phyloP scores from a whole-genome alignment of 805 yeast genomes.

The Candida caryicola region DNA sequence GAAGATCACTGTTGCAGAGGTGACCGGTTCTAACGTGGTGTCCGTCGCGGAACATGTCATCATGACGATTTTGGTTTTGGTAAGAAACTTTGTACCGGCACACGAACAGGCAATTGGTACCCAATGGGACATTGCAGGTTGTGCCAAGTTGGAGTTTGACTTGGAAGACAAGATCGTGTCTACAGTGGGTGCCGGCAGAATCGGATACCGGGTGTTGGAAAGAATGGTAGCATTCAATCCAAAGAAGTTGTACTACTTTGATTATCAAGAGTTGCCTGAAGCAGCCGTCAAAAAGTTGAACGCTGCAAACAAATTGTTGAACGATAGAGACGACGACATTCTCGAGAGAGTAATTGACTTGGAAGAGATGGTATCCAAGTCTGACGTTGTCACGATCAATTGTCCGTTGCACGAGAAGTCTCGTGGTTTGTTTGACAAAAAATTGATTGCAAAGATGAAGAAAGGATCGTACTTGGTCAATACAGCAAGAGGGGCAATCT shows the following conservation, averaged over 20 bases:
- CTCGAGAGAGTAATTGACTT: slow-evolving; percentile 57
- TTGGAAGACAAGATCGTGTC: slow-evolving; percentile 72
- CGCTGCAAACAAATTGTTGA: slow-evolving; percentile 33
- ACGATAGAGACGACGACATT: slow-evolving; percentile 56
- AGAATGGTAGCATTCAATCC: slow-evolving; percentile 72
- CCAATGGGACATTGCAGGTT: slow-evolving; percentile 71
- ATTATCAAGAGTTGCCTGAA: slow-evolving; percentile 64
- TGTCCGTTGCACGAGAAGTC: slow-evolving; percentile 74
- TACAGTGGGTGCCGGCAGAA: slow-evolving; percentile 82
- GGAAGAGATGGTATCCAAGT: slow-evolving; percentile 62
- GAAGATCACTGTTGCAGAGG: slow-evolving; percentile 69
- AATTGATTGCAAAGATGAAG: slow-evolving; percentile 49
- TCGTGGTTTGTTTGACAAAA: slow-evolving; percentile 63
- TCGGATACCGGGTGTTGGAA: slow-evolving; percentile 73
- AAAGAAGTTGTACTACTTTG: slow-evolving; percentile 68
- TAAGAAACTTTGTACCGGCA: slow-evolving; percentile 77
- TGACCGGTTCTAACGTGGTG: slow-evolving; percentile 76
- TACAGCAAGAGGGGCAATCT: slow-evolving; percentile 58
- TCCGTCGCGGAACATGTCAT: slow-evolving; percentile 81
- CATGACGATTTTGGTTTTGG: slow-evolving; percentile 67
- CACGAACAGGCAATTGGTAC: slow-evolving; percentile 62
- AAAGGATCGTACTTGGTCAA: slow-evolving; percentile 16
- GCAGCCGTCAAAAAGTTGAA: slow-evolving; percentile 44
- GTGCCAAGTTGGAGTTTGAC: slow-evolving; percentile 71
- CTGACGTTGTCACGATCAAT: slow-evolving; percentile 75